Conservation (phyloP, 306 rosid genomes). For the Gynostemma pentaphyllum region DNA sequence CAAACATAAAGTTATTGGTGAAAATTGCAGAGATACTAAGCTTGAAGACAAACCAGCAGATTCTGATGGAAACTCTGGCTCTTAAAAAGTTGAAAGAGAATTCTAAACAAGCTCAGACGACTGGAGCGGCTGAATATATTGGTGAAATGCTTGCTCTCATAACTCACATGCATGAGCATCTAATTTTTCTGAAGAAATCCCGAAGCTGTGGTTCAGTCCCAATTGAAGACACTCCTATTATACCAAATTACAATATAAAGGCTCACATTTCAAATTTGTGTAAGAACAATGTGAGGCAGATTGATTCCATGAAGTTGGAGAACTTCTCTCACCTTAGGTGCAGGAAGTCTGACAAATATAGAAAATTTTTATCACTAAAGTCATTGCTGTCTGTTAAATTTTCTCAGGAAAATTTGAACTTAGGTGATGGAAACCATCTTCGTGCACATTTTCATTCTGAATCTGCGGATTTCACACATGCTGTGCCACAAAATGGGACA, state of each 20-base stretch:
- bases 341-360: not conserved
- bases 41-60: slow-evolving; percentile 58
- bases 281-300: slow-evolving; percentile 64
- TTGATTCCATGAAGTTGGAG: slow-evolving; percentile 32
- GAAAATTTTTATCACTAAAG: not conserved
- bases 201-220: slow-evolving; percentile 59
- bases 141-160: slow-evolving; percentile 55
- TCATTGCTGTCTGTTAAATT: not conserved
- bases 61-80: slow-evolving; percentile 85
- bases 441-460: not conserved
- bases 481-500: not conserved
- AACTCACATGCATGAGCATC: slow-evolving; percentile 52
- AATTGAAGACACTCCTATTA: slow-evolving; percentile 63
- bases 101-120: slow-evolving; percentile 67
- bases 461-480: not conserved
- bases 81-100: slow-evolving; percentile 79
- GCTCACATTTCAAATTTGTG: slow-evolving; percentile 88
- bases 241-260: slow-evolving; percentile 78
- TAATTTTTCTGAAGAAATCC: slow-evolving; percentile 49
- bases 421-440: not conserved
- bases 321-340: slow-evolving; percentile 23
- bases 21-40: slow-evolving; percentile 57
- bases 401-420: not conserved
- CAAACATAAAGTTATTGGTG: slow-evolving; percentile 45
- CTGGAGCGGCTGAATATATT: slow-evolving; percentile 61